Percentiles rank a stretch among this genome's conserved stretches.
These are phyloP conservation scores for Trapa incisa DNA, from an alignment of 345 rosid species.

Conservation along the genomic window DNA sequence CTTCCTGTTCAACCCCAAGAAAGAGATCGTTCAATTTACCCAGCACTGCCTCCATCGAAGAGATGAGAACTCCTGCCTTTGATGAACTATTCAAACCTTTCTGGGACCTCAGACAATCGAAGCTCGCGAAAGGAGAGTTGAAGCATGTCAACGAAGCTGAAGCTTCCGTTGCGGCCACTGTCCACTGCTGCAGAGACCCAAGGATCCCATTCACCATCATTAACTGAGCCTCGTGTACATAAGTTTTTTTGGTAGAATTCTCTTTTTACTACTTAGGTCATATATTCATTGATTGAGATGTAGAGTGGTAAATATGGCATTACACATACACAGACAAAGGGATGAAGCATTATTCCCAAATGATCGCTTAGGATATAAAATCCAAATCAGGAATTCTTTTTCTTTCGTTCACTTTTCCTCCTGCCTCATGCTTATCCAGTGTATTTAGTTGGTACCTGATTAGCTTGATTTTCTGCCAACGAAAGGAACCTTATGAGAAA, in stretches of 20 bases:
- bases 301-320: background rate
- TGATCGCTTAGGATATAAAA: background rate
- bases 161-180: conserved; percentile 50
- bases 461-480: background rate
- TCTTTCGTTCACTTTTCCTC: background rate
- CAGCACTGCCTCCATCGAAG: conserved; percentile 63
- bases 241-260: background rate
- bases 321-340: background rate
- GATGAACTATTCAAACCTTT: conserved; percentile 66
- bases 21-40: conserved; percentile 71
- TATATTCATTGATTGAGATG: background rate
- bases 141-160: conserved; percentile 41
- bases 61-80: conserved; percentile 74
- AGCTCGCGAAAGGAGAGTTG: conserved; percentile 62
- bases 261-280: background rate
- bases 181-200: conserved; percentile 64
- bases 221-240: conserved; percentile 29
- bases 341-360: background rate
- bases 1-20: conserved; percentile 84
- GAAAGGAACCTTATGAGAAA: background rate
- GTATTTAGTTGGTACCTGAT: background rate
- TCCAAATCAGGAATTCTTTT: background rate
- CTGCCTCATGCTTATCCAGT: background rate
- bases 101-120: conserved; percentile 52
- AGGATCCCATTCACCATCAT: conserved; percentile 82